Base-by-base conservation (phyloP, 176 grass and related monocot genomes). In the maize (Zea mays) region DNA sequence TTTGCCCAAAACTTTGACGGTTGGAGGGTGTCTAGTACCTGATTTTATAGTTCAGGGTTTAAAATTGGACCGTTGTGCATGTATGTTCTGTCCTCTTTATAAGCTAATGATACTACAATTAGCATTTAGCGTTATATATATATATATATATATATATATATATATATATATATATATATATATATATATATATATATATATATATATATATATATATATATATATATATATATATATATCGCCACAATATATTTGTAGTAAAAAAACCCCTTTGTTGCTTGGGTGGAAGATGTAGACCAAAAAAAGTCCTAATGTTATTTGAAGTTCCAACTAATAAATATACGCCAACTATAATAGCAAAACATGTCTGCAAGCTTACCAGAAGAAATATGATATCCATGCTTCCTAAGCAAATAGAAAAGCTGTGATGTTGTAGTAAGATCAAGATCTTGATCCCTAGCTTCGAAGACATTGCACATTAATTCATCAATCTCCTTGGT, bases 321-420 rank as follows among this genome's bases (percentile, higher is more conserved):
- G 16, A 54, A 56, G 16, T 19, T 8, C 16, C 3, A 56, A 3
- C 2, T 59, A 21, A 59, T 3, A 10, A 59, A 58, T 21, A 58
- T 21, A 58, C 0, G 8, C 4, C 3, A 9, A 58, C 21, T 21
- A 20, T 4, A 54, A 54, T n/a, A 21, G n/a, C 55, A 21, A 10
- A 27, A 11, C 33, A 10, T 33, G 4, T 11, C 3, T 60, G 4
- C 4, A 9, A 5, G 10, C 40, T 67, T 63, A 84, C 82, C 56
- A 0, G 65, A 3, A 52, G 82, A 77, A 20, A 62, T 15, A 41
- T 62, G 19, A 56, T 71, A 71, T 0, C 65, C 82, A 14, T 84
- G 74, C 19, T 84, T 84, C 74, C 82, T 42, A 14, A 84, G 74
- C 45, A 84, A 52, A 69, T 77, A 84, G 37, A 85, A 85, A 39